Base-by-base conservation (phyloP, 768 basidiomycete species). In the Amanita molliuscula region DNA sequence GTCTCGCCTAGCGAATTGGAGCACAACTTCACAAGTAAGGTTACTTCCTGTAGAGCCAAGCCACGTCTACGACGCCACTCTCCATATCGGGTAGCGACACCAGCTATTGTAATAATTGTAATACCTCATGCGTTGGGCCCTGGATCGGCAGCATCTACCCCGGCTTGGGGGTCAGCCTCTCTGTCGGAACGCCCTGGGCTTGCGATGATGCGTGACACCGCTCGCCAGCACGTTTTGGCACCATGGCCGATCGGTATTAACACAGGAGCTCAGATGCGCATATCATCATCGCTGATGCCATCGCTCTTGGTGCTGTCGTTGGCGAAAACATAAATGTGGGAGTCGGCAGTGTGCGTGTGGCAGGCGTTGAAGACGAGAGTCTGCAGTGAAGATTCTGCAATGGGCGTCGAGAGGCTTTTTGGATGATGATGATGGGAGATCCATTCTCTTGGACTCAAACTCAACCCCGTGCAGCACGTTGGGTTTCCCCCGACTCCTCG, bases 341-440 rank as follows among this genome's bases (percentile, higher is more conserved):
- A 7, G 38, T 51, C 15, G 50, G 31, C 7, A 59, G 54, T 33
- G 64, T 60, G 2, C 62, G 56, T 0, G 77, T 72, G 0, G 77
- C 76, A 8, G 76, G 78, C 0, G 82, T 86, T 11, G 84, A 85
- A 48, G 84, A 84, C 53, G 85, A 87, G 7, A 78, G 78, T 3
- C 65, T 89, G 36, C 85, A 88, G 36, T 54, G 89, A 91, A 56
- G 87, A 88, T 62, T 87, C 90, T 55, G 86, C 84, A 4, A 88
- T 90, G 82, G 89, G 89, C 42, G 3, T 59, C 62, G 1, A 58
- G 64, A 18, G 52, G 51, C n/a, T 50, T 62, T 40, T 56, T 60
- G 11, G 48, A 23, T 11, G 42, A 26, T 5, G 42, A 44, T 23
- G 47, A 54, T 15, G 48, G 33, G 3, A 49, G 42, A 6, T 34